Percentiles rank a stretch among this genome's conserved stretches.
phyloP scores from a whole-genome alignment of 768 basidiomycete genomes.

The Pleurotus sapidus region DNA sequence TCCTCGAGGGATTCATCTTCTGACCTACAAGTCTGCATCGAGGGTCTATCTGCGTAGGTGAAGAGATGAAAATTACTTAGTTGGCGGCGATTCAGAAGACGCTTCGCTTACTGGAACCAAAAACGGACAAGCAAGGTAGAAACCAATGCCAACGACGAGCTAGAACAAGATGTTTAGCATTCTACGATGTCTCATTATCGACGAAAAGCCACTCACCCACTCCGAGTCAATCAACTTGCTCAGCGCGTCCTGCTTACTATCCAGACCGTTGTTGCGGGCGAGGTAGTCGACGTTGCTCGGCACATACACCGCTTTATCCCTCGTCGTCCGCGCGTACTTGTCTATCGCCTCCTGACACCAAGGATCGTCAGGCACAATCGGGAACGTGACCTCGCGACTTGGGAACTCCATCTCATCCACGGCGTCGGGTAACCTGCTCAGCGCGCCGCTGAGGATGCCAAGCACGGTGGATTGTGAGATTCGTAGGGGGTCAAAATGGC shows the following conservation, averaged over 20 bases:
- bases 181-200: neutral
- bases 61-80: neutral
- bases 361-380: slow-evolving; percentile 59
- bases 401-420: slow-evolving; percentile 41
- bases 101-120: slow-evolving; percentile 45
- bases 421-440: slow-evolving; percentile 35
- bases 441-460: slow-evolving; percentile 32
- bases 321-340: slow-evolving; percentile 52
- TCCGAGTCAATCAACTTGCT: slow-evolving; percentile 44
- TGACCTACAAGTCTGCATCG: slow-evolving; percentile 59
- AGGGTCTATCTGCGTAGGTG: slow-evolving; percentile 44
- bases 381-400: slow-evolving; percentile 54
- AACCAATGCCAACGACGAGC: slow-evolving; percentile 63
- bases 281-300: slow-evolving; percentile 70
- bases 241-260: slow-evolving; percentile 38
- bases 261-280: slow-evolving; percentile 57
- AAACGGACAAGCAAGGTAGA: slow-evolving; percentile 65
- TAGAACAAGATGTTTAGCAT: slow-evolving; percentile 14
- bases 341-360: slow-evolving; percentile 54
- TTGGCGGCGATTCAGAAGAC: neutral
- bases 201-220: slow-evolving; percentile 34
- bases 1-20: slow-evolving; percentile 75
- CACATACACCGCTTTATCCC: slow-evolving; percentile 61
- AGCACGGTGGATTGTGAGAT: slow-evolving; percentile 45
- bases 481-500: slow-evolving; percentile 43